phyloP scores from a whole-genome alignment of 2,329 filamentous ascomycete species.

The Cryphonectria japonica region DNA sequence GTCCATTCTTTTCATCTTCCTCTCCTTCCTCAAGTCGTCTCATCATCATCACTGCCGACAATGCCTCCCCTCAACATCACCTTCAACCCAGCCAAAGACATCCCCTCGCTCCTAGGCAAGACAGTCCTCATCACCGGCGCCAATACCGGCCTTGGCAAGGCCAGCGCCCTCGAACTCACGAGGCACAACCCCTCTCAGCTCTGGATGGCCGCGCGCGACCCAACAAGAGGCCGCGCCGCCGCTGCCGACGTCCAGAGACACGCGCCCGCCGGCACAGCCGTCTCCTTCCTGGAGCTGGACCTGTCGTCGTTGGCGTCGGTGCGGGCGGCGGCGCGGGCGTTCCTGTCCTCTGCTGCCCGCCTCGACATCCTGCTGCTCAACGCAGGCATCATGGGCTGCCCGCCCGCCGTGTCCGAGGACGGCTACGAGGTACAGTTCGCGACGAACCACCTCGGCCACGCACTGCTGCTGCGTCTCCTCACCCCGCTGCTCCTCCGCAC shows the following conservation, averaged over 20 bases:
- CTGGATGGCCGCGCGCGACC: conserved; percentile 38
- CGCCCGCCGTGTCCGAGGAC: not conserved
- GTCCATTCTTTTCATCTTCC: not conserved
- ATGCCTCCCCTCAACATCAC: not conserved
- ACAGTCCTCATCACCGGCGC: conserved; percentile 44
- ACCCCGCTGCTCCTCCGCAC: conserved; percentile 22
- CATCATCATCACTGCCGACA: too few species aligned
- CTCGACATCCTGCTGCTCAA: conserved; percentile 48
- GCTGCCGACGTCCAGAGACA: conserved; percentile 36
- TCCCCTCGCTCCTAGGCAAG: conserved; percentile 41
- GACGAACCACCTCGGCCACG: conserved; percentile 49
- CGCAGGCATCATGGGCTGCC: conserved; percentile 44
- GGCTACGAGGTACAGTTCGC: conserved; percentile 3
- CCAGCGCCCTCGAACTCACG: conserved; percentile 43
- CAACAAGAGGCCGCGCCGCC: conserved; percentile 36
- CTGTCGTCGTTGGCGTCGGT: conserved; percentile 42
- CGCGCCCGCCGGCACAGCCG: conserved; percentile 14
- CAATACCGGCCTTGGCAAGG: conserved; percentile 46
- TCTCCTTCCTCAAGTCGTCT: not conserved
- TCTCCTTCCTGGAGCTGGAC: conserved; percentile 41
- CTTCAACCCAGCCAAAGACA: conserved; percentile 36
- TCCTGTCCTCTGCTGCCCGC: conserved; percentile 35
- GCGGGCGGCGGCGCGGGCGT: conserved; percentile 37
- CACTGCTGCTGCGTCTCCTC: conserved; percentile 42
- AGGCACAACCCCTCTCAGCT: conserved; percentile 37